Percentiles rank a stretch among this genome's conserved stretches.
Conservation (phyloP, 23 red algal genomes). For the Pyropia yezoensis region DNA sequence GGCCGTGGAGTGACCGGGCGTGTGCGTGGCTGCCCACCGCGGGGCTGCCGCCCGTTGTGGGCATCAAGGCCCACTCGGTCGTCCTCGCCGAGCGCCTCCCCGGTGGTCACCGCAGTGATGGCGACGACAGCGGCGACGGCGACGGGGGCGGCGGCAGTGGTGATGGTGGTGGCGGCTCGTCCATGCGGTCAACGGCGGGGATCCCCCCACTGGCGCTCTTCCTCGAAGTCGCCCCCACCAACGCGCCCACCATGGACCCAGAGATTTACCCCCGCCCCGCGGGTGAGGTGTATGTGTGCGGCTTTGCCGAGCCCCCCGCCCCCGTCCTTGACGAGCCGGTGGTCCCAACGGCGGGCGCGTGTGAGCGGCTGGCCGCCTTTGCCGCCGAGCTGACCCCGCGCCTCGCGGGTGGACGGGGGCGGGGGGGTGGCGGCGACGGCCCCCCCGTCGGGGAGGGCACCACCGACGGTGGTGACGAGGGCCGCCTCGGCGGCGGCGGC, state of each 20-base stretch:
- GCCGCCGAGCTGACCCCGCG: neutral
- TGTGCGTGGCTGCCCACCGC: slow-evolving; percentile 23
- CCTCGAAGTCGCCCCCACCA: too few species aligned
- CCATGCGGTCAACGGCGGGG: too few species aligned
- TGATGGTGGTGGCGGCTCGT: too few species aligned
- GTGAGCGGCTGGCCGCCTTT: slow-evolving; percentile 24
- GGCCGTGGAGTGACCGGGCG: slow-evolving; percentile 45
- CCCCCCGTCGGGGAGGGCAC: too few species aligned
- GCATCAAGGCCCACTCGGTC: slow-evolving; percentile 27
- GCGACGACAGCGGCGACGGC: too few species aligned
- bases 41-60: slow-evolving; percentile 20
- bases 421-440: too few species aligned
- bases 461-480: too few species aligned
- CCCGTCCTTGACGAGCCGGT: slow-evolving; percentile 10
- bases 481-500: too few species aligned
- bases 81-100: neutral
- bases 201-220: too few species aligned
- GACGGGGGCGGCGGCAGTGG: too few species aligned
- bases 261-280: slow-evolving; percentile 46
- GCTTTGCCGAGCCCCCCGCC: slow-evolving; percentile 10
- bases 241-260: neutral
- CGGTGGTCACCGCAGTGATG: too few species aligned
- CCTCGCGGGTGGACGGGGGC: too few species aligned
- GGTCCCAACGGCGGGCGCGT: neutral
- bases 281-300: slow-evolving; percentile 44